Base-by-base conservation (phyloP, 768 basidiomycete genomes). In the Termitomyces bulborhizus region DNA sequence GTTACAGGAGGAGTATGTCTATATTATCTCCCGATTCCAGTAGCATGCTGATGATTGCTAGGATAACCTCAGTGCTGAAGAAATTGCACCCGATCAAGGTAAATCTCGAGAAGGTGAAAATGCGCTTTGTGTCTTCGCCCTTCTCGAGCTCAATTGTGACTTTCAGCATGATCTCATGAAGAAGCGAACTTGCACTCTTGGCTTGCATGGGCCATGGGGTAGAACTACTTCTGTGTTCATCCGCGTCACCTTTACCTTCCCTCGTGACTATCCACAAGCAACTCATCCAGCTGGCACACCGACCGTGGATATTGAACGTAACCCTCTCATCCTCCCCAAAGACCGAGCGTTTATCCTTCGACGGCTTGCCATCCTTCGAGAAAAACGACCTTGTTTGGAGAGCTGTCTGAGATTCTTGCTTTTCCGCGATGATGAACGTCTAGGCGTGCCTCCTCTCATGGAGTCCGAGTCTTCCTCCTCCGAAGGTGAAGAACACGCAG, bases 171-270 rank as follows among this genome's bases (percentile, higher is more conserved):
- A 89, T 53, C 71, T 88, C 39, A 75, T 76, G 7, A 88, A 87
- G 66, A 84, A 80, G 61, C 83, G 92, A 9, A 87, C 84, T 13
- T 90, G 91, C 61, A 93, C 92, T 1, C 76, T 97, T 46, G 90
- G 92, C 4, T 73, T 98, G 42, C 84, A 91, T 59, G 91, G 91
- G 2, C 93, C 93, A 2, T 95, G 93, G 93, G 92, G 90, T n/a
- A 88, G 87, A 54, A 82, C 79, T 0, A 86, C 85, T 11, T 87
- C 85, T 18, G 88, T 88, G 6, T 94, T 92, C 71, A 84, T 94
- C 55, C 85, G 95, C 0, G 81, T 96, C 27, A 87, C 90, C 1
- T 95, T 97, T 72, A 85, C 82, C 1, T 98, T 98, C 63, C 94
- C 96, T 0, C 77, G 82, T 24, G 81, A 82, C 42, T 98, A 98